Conservation (phyloP, 805 yeast species). For the Ogataea allantospora region DNA sequence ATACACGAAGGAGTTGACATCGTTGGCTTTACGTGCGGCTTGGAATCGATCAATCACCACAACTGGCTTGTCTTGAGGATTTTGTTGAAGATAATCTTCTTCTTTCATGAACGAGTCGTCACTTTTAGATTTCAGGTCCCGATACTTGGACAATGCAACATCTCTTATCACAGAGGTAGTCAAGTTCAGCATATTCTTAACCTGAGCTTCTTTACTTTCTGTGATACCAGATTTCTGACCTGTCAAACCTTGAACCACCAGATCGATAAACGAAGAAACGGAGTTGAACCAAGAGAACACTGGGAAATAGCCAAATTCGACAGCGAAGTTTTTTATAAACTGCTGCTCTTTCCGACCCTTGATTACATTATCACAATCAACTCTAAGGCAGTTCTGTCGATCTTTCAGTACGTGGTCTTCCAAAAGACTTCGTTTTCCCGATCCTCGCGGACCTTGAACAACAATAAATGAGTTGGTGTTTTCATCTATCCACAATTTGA, state of each 20-base stretch:
- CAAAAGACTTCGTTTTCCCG: conserved; percentile 86
- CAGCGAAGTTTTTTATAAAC: conserved; percentile 66
- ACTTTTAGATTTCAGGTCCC: conserved; percentile 24
- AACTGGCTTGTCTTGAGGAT: conserved; percentile 84
- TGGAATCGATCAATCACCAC: conserved; percentile 76
- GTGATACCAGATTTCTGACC: conserved; percentile 92
- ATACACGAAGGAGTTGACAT: conserved; percentile 62
- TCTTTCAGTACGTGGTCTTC: conserved; percentile 60
- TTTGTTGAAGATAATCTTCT: conserved; percentile 79
- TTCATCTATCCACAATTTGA: conserved; percentile 80
- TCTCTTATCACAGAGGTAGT: conserved; percentile 72
- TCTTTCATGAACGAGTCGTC: conserved; percentile 45
- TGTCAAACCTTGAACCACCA: conserved; percentile 84
- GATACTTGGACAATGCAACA: conserved; percentile 50
- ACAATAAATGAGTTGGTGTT: conserved; percentile 88
- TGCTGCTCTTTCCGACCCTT: conserved; percentile 73
- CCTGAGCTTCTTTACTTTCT: conserved; percentile 77
- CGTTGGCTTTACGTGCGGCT: conserved; percentile 52
- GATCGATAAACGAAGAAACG: conserved; percentile 73
- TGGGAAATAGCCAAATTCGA: conserved; percentile 86
- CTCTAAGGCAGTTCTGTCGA: conserved; percentile 58
- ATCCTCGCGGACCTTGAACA: conserved; percentile 89
- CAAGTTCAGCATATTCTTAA: conserved; percentile 74
- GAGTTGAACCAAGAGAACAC: conserved; percentile 90
- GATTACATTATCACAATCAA: conserved; percentile 77